Evolutionary conservation across 106 monocot genomes (phyloP).

Genomic region (Alisma plantagoaquatica): DNA sequence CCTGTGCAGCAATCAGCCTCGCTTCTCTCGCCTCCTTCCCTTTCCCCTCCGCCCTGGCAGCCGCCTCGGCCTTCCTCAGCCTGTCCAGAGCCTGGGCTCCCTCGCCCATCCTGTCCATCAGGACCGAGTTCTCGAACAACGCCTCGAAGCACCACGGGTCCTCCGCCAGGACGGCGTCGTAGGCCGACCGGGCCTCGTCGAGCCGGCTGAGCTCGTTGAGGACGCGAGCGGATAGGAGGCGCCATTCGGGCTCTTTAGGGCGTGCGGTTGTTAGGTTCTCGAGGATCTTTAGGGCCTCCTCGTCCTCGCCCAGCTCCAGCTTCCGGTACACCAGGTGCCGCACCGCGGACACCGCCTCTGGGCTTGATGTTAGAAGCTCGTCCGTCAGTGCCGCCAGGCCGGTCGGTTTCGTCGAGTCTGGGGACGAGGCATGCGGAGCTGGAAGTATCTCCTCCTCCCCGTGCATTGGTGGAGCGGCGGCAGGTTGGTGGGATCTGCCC

Average conservation of each 20-base stretch:
- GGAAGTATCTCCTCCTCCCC: too few relatives aligned
- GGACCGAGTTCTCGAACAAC: constrained; percentile 55
- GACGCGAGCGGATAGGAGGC: constrained; percentile 47
- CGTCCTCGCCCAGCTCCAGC: constrained; percentile 41
- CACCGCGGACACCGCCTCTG: too few relatives aligned
- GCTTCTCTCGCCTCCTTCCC: constrained; percentile 47
- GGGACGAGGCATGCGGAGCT: too few relatives aligned
- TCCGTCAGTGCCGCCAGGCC: too few relatives aligned
- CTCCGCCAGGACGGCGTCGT: constrained; percentile 53
- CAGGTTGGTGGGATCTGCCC: too few relatives aligned
- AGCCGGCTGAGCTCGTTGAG: constrained; percentile 40
- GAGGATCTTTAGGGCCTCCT: constrained; percentile 38
- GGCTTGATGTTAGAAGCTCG: too few relatives aligned
- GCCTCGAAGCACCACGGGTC: constrained; percentile 69
- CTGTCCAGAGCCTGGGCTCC: constrained; percentile 25
- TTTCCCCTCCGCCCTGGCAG: constrained; percentile 33
- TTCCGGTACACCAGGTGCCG: too few relatives aligned
- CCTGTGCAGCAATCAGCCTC: constrained; percentile 64
- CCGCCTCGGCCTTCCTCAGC: constrained; percentile 41
- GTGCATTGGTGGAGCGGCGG: too few relatives aligned
- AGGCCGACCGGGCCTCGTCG: constrained; percentile 23
- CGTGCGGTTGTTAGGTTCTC: constrained; percentile 23
- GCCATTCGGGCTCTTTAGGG: constrained; percentile 63
- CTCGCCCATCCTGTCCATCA: constrained; percentile 61
- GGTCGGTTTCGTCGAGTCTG: too few relatives aligned